Evolutionary conservation across 2,329 filamentous ascomycete species (phyloP).

Genomic region (Penicillium sumatraense): DNA sequence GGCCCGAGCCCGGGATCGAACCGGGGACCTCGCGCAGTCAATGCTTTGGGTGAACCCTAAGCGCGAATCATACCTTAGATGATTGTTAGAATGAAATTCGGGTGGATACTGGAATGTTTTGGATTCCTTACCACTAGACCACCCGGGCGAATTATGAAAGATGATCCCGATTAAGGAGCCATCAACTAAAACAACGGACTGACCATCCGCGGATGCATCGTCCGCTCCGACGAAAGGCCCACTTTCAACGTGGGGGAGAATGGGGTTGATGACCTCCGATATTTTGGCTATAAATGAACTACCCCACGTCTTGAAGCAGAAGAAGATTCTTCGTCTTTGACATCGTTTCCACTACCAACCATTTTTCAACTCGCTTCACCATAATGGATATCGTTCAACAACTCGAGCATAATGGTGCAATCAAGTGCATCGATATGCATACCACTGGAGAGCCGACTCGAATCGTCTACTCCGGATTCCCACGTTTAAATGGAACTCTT

Average conservation of each 20-base stretch:
- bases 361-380: background rate
- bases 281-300: background rate
- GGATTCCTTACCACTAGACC: too few species aligned
- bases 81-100: too few species aligned
- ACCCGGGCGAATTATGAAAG: too few species aligned
- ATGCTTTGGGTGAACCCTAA: too few species aligned
- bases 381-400: slow-evolving; percentile 5
- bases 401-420: slow-evolving; percentile 10
- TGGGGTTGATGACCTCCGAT: background rate
- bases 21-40: too few species aligned
- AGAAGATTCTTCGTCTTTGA: too few species aligned
- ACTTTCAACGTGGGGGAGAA: background rate
- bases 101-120: too few species aligned
- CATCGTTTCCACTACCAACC: background rate
- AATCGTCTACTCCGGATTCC: slow-evolving; percentile 51
- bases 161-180: background rate
- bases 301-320: too few species aligned
- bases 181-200: background rate
- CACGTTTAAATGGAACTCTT: slow-evolving; percentile 44
- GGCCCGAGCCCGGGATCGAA: too few species aligned
- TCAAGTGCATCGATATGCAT: slow-evolving; percentile 50
- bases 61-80: too few species aligned
- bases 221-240: background rate
- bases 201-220: background rate
- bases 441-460: slow-evolving; percentile 56